Percentiles rank a stretch among this genome's conserved stretches.
phyloP scores from a whole-genome alignment of 73 alveolate genomes.

The Effrenium voratum region DNA sequence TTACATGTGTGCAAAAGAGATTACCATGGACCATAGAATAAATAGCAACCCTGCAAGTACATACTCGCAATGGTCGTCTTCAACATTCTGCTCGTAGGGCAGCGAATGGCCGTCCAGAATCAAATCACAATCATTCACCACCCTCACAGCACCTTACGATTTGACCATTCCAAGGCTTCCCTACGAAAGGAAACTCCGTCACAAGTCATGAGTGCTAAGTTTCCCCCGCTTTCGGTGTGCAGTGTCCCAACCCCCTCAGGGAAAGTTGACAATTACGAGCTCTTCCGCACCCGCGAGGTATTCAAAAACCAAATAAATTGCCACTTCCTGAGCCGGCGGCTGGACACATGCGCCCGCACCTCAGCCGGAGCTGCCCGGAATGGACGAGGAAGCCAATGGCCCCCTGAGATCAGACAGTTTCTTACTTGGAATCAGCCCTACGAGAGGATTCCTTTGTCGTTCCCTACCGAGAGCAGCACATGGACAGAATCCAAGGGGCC shows the following conservation, averaged over 20 bases:
- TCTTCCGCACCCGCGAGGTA: no score
- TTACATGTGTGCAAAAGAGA: no score
- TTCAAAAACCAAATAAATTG: no score
- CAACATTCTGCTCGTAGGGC: no score
- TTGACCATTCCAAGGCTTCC: neutral
- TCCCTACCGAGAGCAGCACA: neutral
- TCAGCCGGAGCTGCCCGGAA: neutral
- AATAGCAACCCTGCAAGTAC: no score
- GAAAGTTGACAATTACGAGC: neutral
- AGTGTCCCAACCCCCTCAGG: neutral
- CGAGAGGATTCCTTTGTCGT: neutral
- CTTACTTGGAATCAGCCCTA: no score
- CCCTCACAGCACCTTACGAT: neutral
- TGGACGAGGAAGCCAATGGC: no score
- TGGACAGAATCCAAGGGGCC: neutral
- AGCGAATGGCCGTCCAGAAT: neutral
- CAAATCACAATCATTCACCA: neutral
- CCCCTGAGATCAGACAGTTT: no score
- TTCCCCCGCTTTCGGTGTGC: no score
- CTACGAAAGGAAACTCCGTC: no score
- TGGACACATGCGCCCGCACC: slow-evolving; percentile 78
- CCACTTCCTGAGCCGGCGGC: neutral
- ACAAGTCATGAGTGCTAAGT: neutral
- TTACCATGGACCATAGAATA: no score
- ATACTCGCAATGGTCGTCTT: no score